Evolutionary conservation across 352 stramenopile genomes (phyloP).

Genomic region (Pythium vanterpoolii): DNA sequence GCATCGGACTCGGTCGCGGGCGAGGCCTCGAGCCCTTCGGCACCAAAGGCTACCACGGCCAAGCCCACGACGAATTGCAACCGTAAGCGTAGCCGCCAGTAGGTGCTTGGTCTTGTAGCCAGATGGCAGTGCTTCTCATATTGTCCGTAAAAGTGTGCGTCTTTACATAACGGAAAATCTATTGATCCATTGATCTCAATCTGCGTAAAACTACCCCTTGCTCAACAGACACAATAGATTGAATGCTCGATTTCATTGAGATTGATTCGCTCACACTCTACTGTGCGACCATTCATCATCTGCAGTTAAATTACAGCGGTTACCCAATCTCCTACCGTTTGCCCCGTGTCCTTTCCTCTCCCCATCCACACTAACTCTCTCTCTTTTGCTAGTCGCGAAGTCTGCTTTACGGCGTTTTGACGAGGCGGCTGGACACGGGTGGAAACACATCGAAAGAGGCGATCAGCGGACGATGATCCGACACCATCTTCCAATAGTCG

Average conservation of each 20-base stretch:
- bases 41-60: not conserved
- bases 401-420: conserved; percentile 6
- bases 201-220: no score
- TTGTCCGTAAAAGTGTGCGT: no score
- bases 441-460: conserved; percentile 51
- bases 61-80: conserved; percentile 13
- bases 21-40: conserved; percentile 1
- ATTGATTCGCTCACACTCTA: not conserved
- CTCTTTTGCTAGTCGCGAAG: not conserved
- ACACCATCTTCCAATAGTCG: conserved; percentile 84
- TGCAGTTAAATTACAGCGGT: conserved; percentile 24
- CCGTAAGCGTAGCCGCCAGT: conserved; percentile 9
- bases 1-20: conserved; percentile 2
- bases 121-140: not conserved
- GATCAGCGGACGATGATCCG: conserved; percentile 66
- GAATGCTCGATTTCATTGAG: not conserved
- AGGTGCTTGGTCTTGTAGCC: conserved; percentile 1
- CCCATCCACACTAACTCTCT: no score
- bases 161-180: no score
- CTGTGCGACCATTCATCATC: not conserved
- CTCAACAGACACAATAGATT: not conserved
- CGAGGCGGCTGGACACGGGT: conserved; percentile 14
- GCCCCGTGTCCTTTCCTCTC: not conserved
- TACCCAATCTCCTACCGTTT: not conserved
- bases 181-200: no score